Base-by-base conservation (phyloP, 2,329 filamentous ascomycete species). In the Aspergillus brunneoviolaceus region DNA sequence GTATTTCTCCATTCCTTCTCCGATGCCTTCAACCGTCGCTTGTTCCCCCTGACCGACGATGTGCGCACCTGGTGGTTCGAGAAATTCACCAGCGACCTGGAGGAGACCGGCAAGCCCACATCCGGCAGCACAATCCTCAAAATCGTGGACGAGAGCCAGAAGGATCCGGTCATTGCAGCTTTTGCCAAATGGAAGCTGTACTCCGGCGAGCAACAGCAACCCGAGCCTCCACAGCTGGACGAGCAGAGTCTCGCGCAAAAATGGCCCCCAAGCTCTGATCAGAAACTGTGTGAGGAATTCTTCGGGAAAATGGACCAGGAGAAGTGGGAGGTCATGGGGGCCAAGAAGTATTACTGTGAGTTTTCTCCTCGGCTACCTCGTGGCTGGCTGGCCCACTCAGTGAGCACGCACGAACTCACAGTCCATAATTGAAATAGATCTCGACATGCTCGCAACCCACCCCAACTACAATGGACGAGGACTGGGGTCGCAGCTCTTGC, bases 391-490 rank as follows among this genome's bases (percentile, higher is more conserved):
- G n/a, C 19, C 14, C 23, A 42, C 9, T 23, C n/a, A 21, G 12
- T 9, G 27, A 21, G 7, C 12, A 16, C 5, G 7, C 7, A 14
- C 23, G 5, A 23, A 4, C 55, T 55, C 10, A 56, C 42, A n/a
- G 45, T 27, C n/a, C 10, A 39, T 11, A 47, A 12, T 35, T 2
- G 23, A 19, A 27, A 19, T 14, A 63, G 61, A 57, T 16, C 57
- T 61, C 9, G 47, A 57, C 23, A 58, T 63, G 42, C 57, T 63
- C n/a, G 61, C 31, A 16, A 56, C 58, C 21, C 31, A 55, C 12
- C 59, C 61, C 4, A 49, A 54, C n/a, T 63, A 55, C 29, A 51
- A 51, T 29, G 53, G 61, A n/a, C 57, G 35, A 4, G 61, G 61
- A 2, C 29, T 63, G 1, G 59, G 61, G 3, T 51, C 35, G 2